Evolutionary conservation across 2,329 filamentous ascomycete species (phyloP), one percentile per base, ranked within the genome.

Genomic region (Cytospora piceicola): DNA sequence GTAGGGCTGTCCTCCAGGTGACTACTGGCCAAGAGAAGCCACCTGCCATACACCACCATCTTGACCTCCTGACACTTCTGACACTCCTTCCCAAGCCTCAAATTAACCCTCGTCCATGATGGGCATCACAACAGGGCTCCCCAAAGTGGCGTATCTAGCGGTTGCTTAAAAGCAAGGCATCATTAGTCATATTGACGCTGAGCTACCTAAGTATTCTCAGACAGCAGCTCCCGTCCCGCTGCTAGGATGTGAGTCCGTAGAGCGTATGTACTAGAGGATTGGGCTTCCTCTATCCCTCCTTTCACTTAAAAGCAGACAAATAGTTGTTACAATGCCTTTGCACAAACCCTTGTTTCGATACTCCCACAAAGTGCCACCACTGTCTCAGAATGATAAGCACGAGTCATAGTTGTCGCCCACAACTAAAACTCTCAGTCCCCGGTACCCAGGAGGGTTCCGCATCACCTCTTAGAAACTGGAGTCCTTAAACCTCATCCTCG

Each of bases 401-500:
- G 24, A 14, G 46, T 49, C n/a, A 20, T 49, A 4, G n/a, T 24
- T 24, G n/a, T 49, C n/a, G 3, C 24, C 20, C 17, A 4, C 46
- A 11, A 9, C 42, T 9, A n/a, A 22, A n/a, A 49, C n/a, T 12
- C n/a, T 22, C 46, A 4, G n/a, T 49, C 9, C 46, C n/a, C 12
- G 39, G 53, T n/a, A 34, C 30, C 29, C 32, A n/a, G 36, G 27
- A 46, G 34, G 7, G 39, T 29, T 29, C 53, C 5, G 11, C 4
- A 11, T n/a, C 53, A 20, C 30, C 57, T 20, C 4, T n/a, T 36
- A 27, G 34, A 29, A 39, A 39, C 34, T 65, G 46, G 14, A 9
- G n/a, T 24, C 5, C 46, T 81, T 75, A 90, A 73, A 97, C 86
- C 78, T 97, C 94, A 75, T 98, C 94, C 79, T 98, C 94, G 71